Percentiles rank a stretch among this genome's conserved stretches.
Evolutionary conservation across 345 rosid species (phyloP).

Genomic region (Cochlearia excelsa): DNA sequence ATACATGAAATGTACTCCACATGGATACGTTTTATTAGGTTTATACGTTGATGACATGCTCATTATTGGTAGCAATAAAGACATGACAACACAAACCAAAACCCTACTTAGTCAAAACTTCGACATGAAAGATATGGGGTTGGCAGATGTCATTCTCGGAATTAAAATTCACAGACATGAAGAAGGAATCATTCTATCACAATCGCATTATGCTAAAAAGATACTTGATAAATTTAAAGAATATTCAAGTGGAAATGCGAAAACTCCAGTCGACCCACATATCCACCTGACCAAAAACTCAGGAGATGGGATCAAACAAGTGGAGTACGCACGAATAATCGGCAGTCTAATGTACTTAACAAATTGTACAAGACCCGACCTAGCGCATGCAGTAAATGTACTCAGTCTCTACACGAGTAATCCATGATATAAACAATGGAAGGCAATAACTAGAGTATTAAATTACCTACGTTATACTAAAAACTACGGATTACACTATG

Average conservation of each 20-base stretch:
- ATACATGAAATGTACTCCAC: background rate
- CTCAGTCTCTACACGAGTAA: no score
- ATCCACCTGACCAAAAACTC: background rate
- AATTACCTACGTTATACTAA: no score
- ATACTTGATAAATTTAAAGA: no score
- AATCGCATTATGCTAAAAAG: no score
- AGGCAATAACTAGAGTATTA: no score
- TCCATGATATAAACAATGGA: no score
- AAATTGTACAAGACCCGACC: background rate
- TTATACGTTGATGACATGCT: background rate
- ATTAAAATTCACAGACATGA: background rate
- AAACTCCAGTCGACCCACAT: background rate
- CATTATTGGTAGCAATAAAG: background rate
- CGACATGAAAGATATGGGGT: background rate
- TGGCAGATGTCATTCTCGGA: background rate
- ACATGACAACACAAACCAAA: background rate
- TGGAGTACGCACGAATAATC: background rate
- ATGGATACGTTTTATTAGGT: background rate
- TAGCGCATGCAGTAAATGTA: background rate
- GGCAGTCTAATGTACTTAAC: background rate
- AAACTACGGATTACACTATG: no score
- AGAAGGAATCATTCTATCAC: background rate
- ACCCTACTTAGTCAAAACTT: background rate
- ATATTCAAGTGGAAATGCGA: background rate
- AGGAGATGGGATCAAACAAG: background rate